Conservation (phyloP, 2,329 filamentous ascomycete species). For the Microsporum audouinii region DNA sequence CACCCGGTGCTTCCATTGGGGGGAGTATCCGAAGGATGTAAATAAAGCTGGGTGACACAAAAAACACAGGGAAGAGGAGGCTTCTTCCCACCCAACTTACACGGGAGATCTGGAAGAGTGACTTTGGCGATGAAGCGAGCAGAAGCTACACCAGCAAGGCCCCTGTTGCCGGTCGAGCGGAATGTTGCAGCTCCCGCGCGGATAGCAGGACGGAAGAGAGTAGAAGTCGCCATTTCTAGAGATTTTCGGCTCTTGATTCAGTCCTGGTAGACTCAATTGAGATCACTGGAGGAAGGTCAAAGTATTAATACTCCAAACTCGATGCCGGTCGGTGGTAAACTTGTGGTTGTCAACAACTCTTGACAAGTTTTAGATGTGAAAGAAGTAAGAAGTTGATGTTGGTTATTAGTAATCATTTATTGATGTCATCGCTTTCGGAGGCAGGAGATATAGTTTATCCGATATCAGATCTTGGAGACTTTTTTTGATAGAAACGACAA, state of each 20-base stretch:
- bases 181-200: constrained; percentile 48
- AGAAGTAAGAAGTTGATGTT: neutral
- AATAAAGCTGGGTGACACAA: neutral
- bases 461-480: neutral
- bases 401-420: neutral
- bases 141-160: constrained; percentile 54
- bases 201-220: constrained; percentile 60
- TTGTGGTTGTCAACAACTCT: neutral
- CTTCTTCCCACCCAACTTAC: constrained; percentile 38
- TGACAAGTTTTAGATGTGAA: neutral
- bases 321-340: neutral
- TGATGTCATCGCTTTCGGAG: constrained; percentile 1
- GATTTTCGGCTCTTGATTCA: neutral
- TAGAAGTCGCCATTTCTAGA: neutral
- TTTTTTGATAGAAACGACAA: neutral
- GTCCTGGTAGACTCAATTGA: neutral
- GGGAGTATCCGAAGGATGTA: neutral
- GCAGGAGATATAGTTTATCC: neutral
- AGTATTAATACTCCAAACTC: neutral
- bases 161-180: constrained; percentile 40
- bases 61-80: neutral
- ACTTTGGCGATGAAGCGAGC: constrained; percentile 79
- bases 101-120: constrained; percentile 78
- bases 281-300: neutral
- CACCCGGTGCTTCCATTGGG: neutral